Percentiles rank a stretch among this genome's conserved stretches.
Conservation (phyloP, 805 yeast species). For the Sungouiella thailandica region DNA sequence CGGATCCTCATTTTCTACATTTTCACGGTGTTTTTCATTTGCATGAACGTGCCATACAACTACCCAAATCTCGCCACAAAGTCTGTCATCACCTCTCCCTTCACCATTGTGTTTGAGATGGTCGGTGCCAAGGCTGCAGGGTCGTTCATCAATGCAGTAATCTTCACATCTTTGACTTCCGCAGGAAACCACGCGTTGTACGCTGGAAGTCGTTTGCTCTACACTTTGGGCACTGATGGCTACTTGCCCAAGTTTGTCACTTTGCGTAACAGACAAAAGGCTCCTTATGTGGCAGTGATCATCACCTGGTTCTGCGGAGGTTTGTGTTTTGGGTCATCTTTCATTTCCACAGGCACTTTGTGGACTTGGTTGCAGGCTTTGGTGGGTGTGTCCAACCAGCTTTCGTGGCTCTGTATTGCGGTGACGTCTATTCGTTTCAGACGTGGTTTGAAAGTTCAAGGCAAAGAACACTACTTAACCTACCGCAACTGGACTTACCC, state of each 20-base stretch:
- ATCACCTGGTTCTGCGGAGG: conserved; percentile 59
- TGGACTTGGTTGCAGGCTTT: conserved; percentile 72
- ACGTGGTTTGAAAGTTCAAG: conserved; percentile 51
- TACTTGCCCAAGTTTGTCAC: conserved; percentile 53
- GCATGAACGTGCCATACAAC: conserved; percentile 63
- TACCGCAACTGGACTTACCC: conserved; percentile 50
- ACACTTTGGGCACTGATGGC: conserved; percentile 55
- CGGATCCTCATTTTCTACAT: conserved; percentile 67
- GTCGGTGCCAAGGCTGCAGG: conserved; percentile 65
- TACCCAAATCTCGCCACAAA: conserved; percentile 45
- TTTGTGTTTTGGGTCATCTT: conserved; percentile 54
- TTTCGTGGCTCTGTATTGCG: conserved; percentile 67
- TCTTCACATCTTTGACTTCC: conserved; percentile 64
- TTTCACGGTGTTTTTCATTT: conserved; percentile 60
- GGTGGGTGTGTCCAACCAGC: conserved; percentile 72
- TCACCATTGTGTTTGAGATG: conserved; percentile 64
- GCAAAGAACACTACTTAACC: conserved; percentile 35
- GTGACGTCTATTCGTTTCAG: conserved; percentile 66
- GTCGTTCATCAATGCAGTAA: conserved; percentile 67
- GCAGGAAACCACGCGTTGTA: conserved; percentile 76
- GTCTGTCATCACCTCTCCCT: conserved; percentile 57
- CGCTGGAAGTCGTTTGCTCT: conserved; percentile 64
- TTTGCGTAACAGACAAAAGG: conserved; percentile 36
- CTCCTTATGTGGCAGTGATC: conserved; percentile 30
- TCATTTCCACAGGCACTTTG: conserved; percentile 50